phyloP scores from a whole-genome alignment of 129 eudicot species.

The Flaveria robusta region DNA sequence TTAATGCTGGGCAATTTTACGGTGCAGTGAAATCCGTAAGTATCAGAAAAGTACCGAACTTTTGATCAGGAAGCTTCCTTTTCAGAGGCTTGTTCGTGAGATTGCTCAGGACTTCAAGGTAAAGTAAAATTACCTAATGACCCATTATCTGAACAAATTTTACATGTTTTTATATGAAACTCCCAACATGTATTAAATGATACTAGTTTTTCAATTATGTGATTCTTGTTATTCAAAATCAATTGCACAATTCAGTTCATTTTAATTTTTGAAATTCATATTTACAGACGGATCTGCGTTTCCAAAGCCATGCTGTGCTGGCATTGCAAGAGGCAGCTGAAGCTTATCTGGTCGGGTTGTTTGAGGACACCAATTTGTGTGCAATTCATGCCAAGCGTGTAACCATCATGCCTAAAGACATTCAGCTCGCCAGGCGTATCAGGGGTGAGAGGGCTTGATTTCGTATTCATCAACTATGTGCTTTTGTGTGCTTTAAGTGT shows the following conservation, averaged over 20 bases:
- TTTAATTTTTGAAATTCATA: background rate
- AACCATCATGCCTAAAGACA: slow-evolving; percentile 19
- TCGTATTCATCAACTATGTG: background rate
- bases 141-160: background rate
- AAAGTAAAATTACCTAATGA: background rate
- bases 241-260: background rate
- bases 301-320: slow-evolving; percentile 22
- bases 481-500: background rate
- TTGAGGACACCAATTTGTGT: slow-evolving; percentile 21
- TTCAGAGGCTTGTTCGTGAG: slow-evolving; percentile 24
- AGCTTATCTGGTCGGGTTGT: slow-evolving; percentile 15
- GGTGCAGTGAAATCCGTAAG: slow-evolving; percentile 22
- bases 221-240: background rate
- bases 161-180: background rate
- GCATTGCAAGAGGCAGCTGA: slow-evolving; percentile 18
- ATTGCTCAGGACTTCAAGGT: slow-evolving; percentile 20
- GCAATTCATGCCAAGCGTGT: slow-evolving; percentile 16
- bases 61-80: slow-evolving; percentile 18
- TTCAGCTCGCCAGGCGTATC: slow-evolving; percentile 19
- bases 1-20: background rate
- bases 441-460: slow-evolving; percentile 23
- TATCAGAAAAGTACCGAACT: slow-evolving; percentile 20
- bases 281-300: slow-evolving; percentile 19
- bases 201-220: background rate
- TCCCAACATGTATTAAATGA: background rate